Evolutionary conservation across 106 monocot genomes (phyloP).

Genomic region (Gastrodia elata): DNA sequence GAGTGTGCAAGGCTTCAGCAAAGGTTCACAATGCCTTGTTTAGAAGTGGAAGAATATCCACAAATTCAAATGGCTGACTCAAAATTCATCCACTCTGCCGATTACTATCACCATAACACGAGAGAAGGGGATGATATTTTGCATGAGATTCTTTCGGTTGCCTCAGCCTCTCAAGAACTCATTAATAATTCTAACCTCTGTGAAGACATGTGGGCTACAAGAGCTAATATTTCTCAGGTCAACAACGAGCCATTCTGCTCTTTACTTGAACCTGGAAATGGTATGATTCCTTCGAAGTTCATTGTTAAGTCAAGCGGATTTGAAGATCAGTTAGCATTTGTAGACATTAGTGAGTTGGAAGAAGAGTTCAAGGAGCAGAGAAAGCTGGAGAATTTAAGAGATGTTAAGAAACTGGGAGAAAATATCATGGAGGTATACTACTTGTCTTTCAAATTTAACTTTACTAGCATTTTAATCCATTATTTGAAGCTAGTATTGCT

Average conservation of each 20-base stretch:
- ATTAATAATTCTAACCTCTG: conserved; percentile 37
- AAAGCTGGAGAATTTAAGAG: conserved; percentile 21
- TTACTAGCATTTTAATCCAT: background rate
- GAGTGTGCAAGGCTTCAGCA: conserved; percentile 85
- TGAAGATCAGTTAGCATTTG: conserved; percentile 24
- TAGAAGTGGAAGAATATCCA: conserved; percentile 63
- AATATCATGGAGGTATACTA: background rate
- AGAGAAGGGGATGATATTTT: conserved; percentile 30
- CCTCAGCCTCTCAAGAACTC: conserved; percentile 62
- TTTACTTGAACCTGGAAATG: conserved; percentile 16
- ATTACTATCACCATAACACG: conserved; percentile 12
- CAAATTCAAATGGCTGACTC: conserved; percentile 26
- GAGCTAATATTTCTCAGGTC: conserved; percentile 11
- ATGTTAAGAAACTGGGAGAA: background rate
- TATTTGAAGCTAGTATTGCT: background rate
- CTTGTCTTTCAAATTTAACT: background rate
- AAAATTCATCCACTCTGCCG: conserved; percentile 18
- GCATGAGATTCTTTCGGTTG: conserved; percentile 63
- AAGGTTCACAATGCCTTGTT: conserved; percentile 59
- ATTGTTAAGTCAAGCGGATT: conserved; percentile 10
- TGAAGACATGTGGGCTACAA: conserved; percentile 28
- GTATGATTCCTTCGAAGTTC: conserved; percentile 13
- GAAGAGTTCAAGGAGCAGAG: conserved; percentile 63
- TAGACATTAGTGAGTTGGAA: conserved; percentile 73
- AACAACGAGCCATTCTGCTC: conserved; percentile 23